A percentile compares a stretch with the other conserved stretches of the same genome.
These are phyloP conservation scores for Aureobasidium mangrovei DNA, from an alignment of 2,329 filamentous ascomycete species.

Conservation along the genomic window DNA sequence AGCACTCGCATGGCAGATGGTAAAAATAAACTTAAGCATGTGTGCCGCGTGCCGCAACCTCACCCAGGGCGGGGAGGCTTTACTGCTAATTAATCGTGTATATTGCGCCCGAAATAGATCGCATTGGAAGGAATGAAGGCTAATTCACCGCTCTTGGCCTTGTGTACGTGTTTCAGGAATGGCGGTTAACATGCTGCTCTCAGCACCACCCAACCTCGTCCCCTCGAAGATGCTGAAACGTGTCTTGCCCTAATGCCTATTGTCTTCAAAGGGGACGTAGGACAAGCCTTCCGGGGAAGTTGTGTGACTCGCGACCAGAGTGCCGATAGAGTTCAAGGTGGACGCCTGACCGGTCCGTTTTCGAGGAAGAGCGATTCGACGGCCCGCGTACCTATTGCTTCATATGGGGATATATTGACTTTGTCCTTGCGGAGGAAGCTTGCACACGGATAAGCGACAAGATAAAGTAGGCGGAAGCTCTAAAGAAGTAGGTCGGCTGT, in stretches of 20 bases:
- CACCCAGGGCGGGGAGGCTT: background rate
- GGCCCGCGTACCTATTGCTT: conserved; percentile 1
- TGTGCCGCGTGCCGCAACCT: too few relatives aligned
- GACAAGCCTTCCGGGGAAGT: background rate
- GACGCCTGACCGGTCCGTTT: background rate
- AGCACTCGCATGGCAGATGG: background rate
- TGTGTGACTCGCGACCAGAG: background rate
- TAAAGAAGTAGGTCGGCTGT: conserved; percentile 6
- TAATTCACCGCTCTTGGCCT: conserved; percentile 4
- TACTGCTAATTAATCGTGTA: conserved; percentile 1
- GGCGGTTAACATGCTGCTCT: conserved; percentile 12
- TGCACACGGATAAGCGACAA: conserved; percentile 1
- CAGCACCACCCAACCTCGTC: conserved; percentile 1
- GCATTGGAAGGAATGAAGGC: conserved; percentile 7
- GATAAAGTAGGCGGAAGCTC: background rate
- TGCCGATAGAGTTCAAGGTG: background rate
- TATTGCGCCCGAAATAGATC: conserved; percentile 12
- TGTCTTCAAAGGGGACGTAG: background rate
- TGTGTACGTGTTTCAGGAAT: conserved; percentile 9
- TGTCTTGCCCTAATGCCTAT: background rate
- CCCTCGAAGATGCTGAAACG: background rate
- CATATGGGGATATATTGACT: background rate
- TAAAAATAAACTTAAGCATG: conserved; percentile 13
- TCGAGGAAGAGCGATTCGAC: background rate
- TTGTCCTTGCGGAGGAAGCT: background rate